These are phyloP conservation scores for Naganishia vaughanmartiniae DNA, from an alignment of 768 basidiomycete genomes.

Conservation along the genomic window DNA sequence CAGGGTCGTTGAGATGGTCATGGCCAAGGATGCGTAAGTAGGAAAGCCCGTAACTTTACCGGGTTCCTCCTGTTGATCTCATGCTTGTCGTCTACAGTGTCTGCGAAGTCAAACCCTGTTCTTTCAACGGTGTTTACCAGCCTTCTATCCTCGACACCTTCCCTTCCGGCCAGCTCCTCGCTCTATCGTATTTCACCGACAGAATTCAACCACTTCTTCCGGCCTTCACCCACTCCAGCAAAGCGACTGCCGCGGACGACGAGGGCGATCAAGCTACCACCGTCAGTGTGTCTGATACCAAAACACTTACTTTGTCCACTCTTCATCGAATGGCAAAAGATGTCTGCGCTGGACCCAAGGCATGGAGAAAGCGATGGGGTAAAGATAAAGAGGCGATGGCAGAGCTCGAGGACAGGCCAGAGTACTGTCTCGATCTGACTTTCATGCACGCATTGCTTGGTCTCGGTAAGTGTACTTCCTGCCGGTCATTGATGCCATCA, in stretches of 20 bases:
- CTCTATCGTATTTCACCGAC: slow-evolving; percentile 99
- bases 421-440: slow-evolving; percentile 92
- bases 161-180: slow-evolving; percentile 74
- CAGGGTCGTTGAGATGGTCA: slow-evolving; percentile 75
- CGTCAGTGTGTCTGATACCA: slow-evolving; percentile 40
- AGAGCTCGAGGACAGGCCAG: slow-evolving; percentile 78
- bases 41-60: background rate
- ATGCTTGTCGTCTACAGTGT: slow-evolving; percentile 54
- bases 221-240: slow-evolving; percentile 16
- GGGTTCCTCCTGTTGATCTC: background rate
- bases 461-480: slow-evolving; percentile 49
- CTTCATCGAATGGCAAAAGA: slow-evolving; percentile 64
- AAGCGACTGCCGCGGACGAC: slow-evolving; percentile 8
- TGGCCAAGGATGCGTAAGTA: slow-evolving; percentile 90
- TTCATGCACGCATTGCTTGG: slow-evolving; percentile 87
- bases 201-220: slow-evolving; percentile 74
- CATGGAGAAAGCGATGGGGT: slow-evolving; percentile 58
- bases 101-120: slow-evolving; percentile 88
- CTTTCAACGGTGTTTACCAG: slow-evolving; percentile 96
- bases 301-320: slow-evolving; percentile 58
- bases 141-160: slow-evolving; percentile 86
- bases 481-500: background rate
- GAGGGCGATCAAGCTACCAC: slow-evolving; percentile 33
- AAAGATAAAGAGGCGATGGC: slow-evolving; percentile 56
- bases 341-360: slow-evolving; percentile 68